phyloP scores from a whole-genome alignment of 257 asterid genomes.

The Ilex aquifolium region DNA sequence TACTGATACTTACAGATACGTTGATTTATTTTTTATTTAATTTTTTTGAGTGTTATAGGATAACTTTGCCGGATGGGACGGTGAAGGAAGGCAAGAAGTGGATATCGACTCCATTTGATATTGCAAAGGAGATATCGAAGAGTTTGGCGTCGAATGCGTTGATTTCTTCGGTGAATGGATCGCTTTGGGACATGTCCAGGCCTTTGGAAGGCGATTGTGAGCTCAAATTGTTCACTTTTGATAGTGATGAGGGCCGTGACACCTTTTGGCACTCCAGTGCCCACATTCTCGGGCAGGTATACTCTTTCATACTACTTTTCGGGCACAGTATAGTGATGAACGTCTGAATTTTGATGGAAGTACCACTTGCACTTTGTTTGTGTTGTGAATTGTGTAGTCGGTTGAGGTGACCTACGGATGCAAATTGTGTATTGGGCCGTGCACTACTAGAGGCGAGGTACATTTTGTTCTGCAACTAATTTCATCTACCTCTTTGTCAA shows the following conservation, averaged over 20 bases:
- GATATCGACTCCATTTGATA: slow-evolving; percentile 75
- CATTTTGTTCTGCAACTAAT: not conserved
- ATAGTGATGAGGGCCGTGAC: slow-evolving; percentile 83
- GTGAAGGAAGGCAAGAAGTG: slow-evolving; percentile 88
- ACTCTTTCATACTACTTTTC: too few species aligned
- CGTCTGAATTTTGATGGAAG: too few species aligned
- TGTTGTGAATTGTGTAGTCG: slow-evolving; percentile 31
- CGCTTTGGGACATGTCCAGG: slow-evolving; percentile 83
- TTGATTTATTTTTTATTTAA: not conserved
- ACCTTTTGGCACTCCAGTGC: slow-evolving; percentile 99
- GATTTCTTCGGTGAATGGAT: slow-evolving; percentile 75
- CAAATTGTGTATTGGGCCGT: slow-evolving; percentile 83
- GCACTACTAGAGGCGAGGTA: slow-evolving; percentile 96
- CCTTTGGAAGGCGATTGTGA: slow-evolving; percentile 90
- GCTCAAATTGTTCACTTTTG: slow-evolving; percentile 69
- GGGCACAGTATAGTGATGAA: too few species aligned
- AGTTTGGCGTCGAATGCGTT: slow-evolving; percentile 80
- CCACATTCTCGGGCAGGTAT: slow-evolving; percentile 95
- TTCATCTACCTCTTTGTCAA: too few species aligned
- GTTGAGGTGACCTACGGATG: slow-evolving; percentile 91
- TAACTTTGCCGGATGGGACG: slow-evolving; percentile 61
- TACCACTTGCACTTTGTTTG: too few species aligned
- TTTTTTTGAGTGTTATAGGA: slow-evolving; percentile 27
- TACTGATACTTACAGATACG: not conserved
- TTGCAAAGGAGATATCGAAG: slow-evolving; percentile 88